A percentile compares a stretch with the other conserved stretches of the same genome.
Conservation (phyloP, 2,329 filamentous ascomycete genomes). For the Geosmithia putterillii region DNA sequence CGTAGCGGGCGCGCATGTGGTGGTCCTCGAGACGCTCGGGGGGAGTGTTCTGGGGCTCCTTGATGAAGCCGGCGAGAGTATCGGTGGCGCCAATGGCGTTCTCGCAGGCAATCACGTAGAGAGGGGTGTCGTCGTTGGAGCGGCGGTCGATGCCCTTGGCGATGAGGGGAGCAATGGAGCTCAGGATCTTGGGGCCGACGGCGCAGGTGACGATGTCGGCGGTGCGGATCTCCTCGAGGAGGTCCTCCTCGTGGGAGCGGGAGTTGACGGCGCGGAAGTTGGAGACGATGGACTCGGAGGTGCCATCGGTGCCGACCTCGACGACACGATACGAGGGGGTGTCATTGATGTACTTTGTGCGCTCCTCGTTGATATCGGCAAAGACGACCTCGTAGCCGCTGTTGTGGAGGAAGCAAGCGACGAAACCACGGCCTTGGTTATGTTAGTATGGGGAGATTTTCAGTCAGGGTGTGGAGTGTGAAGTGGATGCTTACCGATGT, state of each 20-base stretch:
- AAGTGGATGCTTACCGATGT: slow-evolving; percentile 47
- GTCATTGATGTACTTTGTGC: slow-evolving; percentile 70
- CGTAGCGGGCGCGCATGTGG: slow-evolving; percentile 68
- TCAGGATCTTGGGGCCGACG: slow-evolving; percentile 89
- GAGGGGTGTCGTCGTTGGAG: slow-evolving; percentile 47
- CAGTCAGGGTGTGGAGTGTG: not conserved
- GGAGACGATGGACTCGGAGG: slow-evolving; percentile 69
- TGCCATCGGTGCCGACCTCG: slow-evolving; percentile 78
- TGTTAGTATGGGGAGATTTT: slow-evolving; percentile 4
- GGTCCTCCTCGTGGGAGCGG: slow-evolving; percentile 67
- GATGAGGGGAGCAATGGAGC: slow-evolving; percentile 91
- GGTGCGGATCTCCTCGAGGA: slow-evolving; percentile 73
- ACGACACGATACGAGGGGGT: slow-evolving; percentile 78
- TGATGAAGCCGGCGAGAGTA: slow-evolving; percentile 72
- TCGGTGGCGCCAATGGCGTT: slow-evolving; percentile 94
- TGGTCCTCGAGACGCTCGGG: slow-evolving; percentile 55
- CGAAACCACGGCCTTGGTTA: slow-evolving; percentile 67
- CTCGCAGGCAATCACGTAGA: slow-evolving; percentile 94
- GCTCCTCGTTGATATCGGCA: slow-evolving; percentile 76
- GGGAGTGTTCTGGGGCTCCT: slow-evolving; percentile 58
- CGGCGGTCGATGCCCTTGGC: slow-evolving; percentile 84
- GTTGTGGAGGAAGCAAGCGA: slow-evolving; percentile 85
- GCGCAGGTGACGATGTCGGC: slow-evolving; percentile 93
- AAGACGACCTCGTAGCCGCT: slow-evolving; percentile 95
- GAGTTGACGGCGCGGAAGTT: slow-evolving; percentile 98